phyloP scores from a whole-genome alignment of 768 basidiomycete genomes.

The Kwoniella heveanensis region DNA sequence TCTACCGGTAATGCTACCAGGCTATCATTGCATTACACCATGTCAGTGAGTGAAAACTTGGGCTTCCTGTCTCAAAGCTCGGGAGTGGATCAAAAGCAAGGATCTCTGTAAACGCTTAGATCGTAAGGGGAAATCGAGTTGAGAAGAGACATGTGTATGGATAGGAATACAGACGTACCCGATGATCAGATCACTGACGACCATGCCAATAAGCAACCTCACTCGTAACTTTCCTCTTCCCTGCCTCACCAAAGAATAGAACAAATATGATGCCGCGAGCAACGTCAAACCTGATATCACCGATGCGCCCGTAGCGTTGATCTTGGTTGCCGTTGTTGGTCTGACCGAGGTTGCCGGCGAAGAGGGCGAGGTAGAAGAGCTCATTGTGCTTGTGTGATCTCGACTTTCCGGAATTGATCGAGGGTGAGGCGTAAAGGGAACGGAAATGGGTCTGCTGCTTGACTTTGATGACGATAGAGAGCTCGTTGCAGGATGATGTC shows the following conservation, averaged over 20 bases:
- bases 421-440: too few relatives aligned
- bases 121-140: too few relatives aligned
- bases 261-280: conserved; percentile 38
- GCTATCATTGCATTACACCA: conserved; percentile 18
- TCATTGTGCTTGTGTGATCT: neutral
- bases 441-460: too few relatives aligned
- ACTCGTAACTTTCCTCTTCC: conserved; percentile 49
- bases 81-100: too few relatives aligned
- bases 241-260: conserved; percentile 33
- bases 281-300: conserved; percentile 44
- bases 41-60: too few relatives aligned
- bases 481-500: too few relatives aligned
- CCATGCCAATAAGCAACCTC: conserved; percentile 50
- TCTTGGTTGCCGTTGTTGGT: neutral
- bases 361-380: neutral
- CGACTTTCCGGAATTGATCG: too few relatives aligned
- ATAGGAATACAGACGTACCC: conserved; percentile 39
- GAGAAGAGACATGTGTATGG: neutral
- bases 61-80: too few relatives aligned
- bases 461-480: too few relatives aligned
- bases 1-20: conserved; percentile 35
- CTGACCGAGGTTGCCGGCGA: neutral
- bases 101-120: too few relatives aligned
- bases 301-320: conserved; percentile 43
- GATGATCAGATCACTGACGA: conserved; percentile 48